These are phyloP conservation scores for Fusarium verticillioides DNA, from an alignment of 2,329 filamentous ascomycete species.

Conservation along the genomic window DNA sequence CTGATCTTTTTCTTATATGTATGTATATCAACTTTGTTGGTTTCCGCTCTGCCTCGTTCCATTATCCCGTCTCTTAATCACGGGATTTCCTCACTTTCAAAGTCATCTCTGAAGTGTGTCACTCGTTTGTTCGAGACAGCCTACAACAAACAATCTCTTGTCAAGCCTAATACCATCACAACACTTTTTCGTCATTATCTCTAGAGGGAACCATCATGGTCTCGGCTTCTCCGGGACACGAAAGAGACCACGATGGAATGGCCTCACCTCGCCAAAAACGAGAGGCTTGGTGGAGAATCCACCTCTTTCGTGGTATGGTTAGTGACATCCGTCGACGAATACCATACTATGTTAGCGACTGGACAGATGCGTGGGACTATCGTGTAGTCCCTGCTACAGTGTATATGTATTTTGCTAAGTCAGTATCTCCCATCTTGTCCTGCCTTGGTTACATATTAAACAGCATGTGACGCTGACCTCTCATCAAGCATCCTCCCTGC, in stretches of 20 bases:
- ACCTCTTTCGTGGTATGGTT: slow-evolving; percentile 80
- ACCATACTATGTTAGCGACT: slow-evolving; percentile 85
- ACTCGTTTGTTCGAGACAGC: slow-evolving; percentile 3
- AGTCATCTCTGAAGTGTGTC: not conserved
- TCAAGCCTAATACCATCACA: not conserved
- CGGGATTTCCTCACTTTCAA: not conserved
- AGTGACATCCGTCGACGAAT: slow-evolving; percentile 79
- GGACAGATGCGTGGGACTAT: slow-evolving; percentile 90
- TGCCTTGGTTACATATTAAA: not conserved
- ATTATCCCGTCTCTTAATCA: not conserved
- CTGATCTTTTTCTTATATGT: not conserved
- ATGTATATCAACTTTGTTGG: not conserved
- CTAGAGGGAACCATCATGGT: slow-evolving; percentile 4
- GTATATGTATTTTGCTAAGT: slow-evolving; percentile 98
- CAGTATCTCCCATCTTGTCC: slow-evolving; percentile 43
- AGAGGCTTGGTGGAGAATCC: slow-evolving; percentile 76
- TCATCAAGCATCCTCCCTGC: slow-evolving; percentile 80
- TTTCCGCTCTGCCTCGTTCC: not conserved
- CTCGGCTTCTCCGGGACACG: slow-evolving; percentile 17
- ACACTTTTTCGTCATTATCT: not conserved
- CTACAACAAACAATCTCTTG: not conserved
- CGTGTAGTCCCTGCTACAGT: slow-evolving; percentile 86
- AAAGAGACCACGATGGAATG: slow-evolving; percentile 3
- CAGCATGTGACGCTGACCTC: slow-evolving; percentile 19
- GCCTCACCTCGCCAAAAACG: slow-evolving; percentile 5